Base-by-base conservation (phyloP, 495 filamentous ascomycete species). In the Aspergillus nidulans region DNA sequence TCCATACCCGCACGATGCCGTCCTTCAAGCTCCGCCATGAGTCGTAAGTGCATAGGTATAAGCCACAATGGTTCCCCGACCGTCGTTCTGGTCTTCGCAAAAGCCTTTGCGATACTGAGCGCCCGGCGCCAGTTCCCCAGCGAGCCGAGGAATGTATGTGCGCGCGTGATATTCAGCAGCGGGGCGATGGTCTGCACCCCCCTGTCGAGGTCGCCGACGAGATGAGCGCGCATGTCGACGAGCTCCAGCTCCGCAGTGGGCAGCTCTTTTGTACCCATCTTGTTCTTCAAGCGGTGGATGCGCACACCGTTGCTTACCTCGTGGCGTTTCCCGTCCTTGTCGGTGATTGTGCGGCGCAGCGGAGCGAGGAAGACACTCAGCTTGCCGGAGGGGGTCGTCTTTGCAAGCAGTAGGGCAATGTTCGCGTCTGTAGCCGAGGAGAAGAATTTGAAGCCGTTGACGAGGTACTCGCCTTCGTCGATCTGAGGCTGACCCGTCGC, bases 381-480 rank as follows among this genome's bases (percentile, higher is more conserved):
- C 18, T 78, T 72, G 18, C 74, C 77, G 0, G 74, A 69, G 7
- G 66, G 55, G 0, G 13, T 20, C 1, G 83, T 86, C 54, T 79
- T 80, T n/a, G 87, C 88, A 3, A 91, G 79, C n/a, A 88, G 68
- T 12, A 91, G 73, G 16, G 85, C 73, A 72, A 88, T 81, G 50
- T 88, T 73, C 1, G 84, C 80, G 70, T 90, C 88, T 1, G 86
- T 89, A 0, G 87, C 87, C 0, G 81, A 85, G 3, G 84, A 88
- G 68, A 91, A 90, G 79, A 86, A 90, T 60, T 90, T 89, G 74
- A 88, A 89, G 9, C 87, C 87, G 34, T 74, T 76, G 62, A 91
- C 72, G 24, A 72, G 54, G 41, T 70, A 74, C 16, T 68, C 68
- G 1, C 71, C 71, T 10, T 52, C 68, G 24, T 41, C 68, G 0